These are phyloP conservation scores for Oryza rufipogon DNA, from an alignment of 176 grass and related monocot genomes.

Conservation along the genomic window DNA sequence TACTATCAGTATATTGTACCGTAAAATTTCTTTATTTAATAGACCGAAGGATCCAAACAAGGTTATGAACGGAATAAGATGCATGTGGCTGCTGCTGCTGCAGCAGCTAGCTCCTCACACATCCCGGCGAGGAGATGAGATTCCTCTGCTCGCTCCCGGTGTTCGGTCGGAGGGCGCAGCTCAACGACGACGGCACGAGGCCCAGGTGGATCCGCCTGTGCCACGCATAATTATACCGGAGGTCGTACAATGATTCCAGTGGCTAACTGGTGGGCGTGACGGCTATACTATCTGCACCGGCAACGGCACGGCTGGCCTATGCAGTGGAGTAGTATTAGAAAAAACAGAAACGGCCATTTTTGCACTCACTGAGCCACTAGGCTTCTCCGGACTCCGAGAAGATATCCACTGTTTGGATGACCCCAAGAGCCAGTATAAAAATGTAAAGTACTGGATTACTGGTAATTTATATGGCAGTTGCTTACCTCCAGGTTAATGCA, in stretches of 20 bases:
- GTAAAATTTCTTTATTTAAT: too few species aligned
- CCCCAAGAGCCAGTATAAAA: slow-evolving; percentile 17
- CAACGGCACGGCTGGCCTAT: slow-evolving; percentile 8
- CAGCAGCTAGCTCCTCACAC: not conserved
- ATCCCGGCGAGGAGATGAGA: slow-evolving; percentile 36
- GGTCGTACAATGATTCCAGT: slow-evolving; percentile 27
- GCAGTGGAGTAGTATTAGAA: not conserved
- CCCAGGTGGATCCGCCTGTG: slow-evolving; percentile 46
- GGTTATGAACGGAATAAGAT: not conserved
- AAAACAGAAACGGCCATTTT: not conserved
- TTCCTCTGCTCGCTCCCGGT: slow-evolving; percentile 35
- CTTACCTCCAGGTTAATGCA: not conserved
- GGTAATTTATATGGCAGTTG: not conserved
- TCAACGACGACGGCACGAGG: slow-evolving; percentile 12
- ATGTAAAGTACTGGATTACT: not conserved
- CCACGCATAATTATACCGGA: slow-evolving; percentile 31
- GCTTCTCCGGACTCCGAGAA: slow-evolving; percentile 27
- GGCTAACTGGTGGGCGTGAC: slow-evolving; percentile 36
- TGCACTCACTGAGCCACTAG: not conserved
- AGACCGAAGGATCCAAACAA: too few species aligned
- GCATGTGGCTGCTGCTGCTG: not conserved
- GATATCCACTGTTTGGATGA: slow-evolving; percentile 33
- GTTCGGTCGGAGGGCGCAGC: slow-evolving; percentile 41
- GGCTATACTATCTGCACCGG: slow-evolving; percentile 30
- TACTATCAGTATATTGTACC: too few species aligned